Evolutionary conservation across 352 stramenopile genomes (phyloP), one percentile per base, ranked within the genome.

Genomic region (Pythium phragmitis): DNA sequence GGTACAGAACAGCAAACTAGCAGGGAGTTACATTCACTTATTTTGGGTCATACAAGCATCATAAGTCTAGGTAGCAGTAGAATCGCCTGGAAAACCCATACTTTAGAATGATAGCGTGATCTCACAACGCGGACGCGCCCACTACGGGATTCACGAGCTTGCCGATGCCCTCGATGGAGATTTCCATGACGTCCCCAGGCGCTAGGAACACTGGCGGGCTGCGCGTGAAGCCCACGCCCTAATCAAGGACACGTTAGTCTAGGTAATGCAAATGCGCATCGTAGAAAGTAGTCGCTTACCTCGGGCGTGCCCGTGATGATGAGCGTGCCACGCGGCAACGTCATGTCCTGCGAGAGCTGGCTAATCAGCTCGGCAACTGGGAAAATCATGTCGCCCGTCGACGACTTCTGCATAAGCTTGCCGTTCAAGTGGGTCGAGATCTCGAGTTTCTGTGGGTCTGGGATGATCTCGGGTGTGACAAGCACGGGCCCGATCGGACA

Each of bases 351-450:
- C 12, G 88, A 96, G 4, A 97, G 76, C 68, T 93, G 85, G 60
- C 85, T 93, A 59, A 98, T 95, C 30, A 97, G 70, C 67, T 94
- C 77, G 2, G 85, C 78, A 0, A 98, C 84, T 3, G 78, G 87
- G 70, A 96, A 97, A 69, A 97, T 96, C 87, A 98, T 96, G 75
- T 97, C 89, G 26, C 73, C 60, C 45, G 91, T 97, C 55, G 78
- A 94, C 23, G 87, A 96, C 57, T 94, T 80, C 66, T 98, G 91
- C 72, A 96, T 85, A 47, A 82, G 74, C 39, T 88, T 71, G 34
- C 82, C 85, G 60, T 97, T 96, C 37, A 98, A 58, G 45, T 80
- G 76, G 19, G 88, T 96, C 21, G 77, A 72, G 57, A 97, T 91
- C 30, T 72, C 62, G 7, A 97, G 77, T 16, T 74, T 74, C 70